phyloP scores from a whole-genome alignment of 176 grass and related monocot species.

The Melocanna baccifera region DNA sequence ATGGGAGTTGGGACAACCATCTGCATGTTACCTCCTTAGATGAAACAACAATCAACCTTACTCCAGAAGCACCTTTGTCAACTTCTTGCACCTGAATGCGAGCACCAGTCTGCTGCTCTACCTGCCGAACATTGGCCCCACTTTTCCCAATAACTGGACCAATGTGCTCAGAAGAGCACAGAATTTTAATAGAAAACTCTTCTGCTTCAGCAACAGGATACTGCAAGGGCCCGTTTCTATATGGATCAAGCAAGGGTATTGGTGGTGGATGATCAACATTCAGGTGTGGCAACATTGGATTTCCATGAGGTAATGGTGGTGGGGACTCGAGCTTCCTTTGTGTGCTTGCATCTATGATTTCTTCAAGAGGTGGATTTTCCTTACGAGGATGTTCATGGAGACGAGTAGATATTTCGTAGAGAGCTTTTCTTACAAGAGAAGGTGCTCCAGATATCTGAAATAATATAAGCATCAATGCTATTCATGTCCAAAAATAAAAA shows the following conservation, averaged over 20 bases:
- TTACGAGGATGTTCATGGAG: slow-evolving; percentile 89
- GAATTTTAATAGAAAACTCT: slow-evolving; percentile 75
- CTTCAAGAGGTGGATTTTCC: slow-evolving; percentile 84
- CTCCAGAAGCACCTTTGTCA: slow-evolving; percentile 54
- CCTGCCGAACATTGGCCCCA: slow-evolving; percentile 68
- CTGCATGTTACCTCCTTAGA: slow-evolving; percentile 74
- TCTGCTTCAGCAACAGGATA: slow-evolving; percentile 56
- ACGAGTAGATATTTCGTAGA: slow-evolving; percentile 83
- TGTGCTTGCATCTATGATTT: slow-evolving; percentile 89
- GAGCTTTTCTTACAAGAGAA: slow-evolving; percentile 79
- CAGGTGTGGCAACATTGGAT: slow-evolving; percentile 43
- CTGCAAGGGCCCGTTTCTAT: slow-evolving; percentile 51
- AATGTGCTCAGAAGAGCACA: slow-evolving; percentile 78
- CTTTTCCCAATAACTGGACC: slow-evolving; percentile 86
- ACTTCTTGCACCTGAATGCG: slow-evolving; percentile 76
- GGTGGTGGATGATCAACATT: slow-evolving; percentile 46
- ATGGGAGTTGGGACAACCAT: slow-evolving; percentile 24
- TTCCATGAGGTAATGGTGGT: slow-evolving; percentile 47
- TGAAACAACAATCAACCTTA: slow-evolving; percentile 82
- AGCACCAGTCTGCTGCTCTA: slow-evolving; percentile 92
- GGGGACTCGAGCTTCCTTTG: slow-evolving; percentile 46
- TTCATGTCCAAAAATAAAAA: slow-evolving; percentile 13
- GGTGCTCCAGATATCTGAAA: slow-evolving; percentile 82
- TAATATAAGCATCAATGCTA: slow-evolving; percentile 20
- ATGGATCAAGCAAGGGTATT: slow-evolving; percentile 56